These are phyloP conservation scores for Neonectria ditissima DNA, from an alignment of 2,329 filamentous ascomycete species.

Conservation along the genomic window DNA sequence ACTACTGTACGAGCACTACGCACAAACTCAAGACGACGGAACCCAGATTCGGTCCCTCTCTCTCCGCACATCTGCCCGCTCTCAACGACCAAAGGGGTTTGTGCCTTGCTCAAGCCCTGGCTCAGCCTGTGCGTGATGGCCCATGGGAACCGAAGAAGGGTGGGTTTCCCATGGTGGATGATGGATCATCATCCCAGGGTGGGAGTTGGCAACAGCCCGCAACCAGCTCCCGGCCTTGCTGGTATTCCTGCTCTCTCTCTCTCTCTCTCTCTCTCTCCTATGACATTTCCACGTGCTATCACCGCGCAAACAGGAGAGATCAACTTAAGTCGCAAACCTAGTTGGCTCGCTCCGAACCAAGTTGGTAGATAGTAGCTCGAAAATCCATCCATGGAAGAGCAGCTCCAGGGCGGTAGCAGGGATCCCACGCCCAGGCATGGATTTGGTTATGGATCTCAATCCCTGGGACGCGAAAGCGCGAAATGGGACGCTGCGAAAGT, in stretches of 20 bases:
- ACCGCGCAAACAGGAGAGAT: not conserved
- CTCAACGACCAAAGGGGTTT: not conserved
- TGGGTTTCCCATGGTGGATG: constrained; percentile 13
- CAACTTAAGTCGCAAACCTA: not conserved
- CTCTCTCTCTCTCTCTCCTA: not conserved
- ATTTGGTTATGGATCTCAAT: not conserved
- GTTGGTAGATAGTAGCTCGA: too few relatives aligned
- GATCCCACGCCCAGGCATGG: not conserved
- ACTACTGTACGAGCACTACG: not conserved
- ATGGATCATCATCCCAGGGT: constrained; percentile 19
- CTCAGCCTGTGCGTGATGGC: constrained; percentile 1
- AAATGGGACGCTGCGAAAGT: not conserved
- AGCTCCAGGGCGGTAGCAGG: not conserved
- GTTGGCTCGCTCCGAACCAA: not conserved
- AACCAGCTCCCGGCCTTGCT: not conserved
- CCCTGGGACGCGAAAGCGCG: not conserved
- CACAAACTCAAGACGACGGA: not conserved
- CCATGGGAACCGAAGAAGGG: not conserved
- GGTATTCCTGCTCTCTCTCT: not conserved
- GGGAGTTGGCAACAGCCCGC: constrained; percentile 2
- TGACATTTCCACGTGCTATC: not conserved
- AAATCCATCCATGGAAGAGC: not conserved
- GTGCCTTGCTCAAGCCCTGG: not conserved
- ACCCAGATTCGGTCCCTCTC: not conserved
- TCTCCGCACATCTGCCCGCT: not conserved